Evolutionary conservation across 1,284 basidiomycete genomes (phyloP), one percentile per base, ranked within the genome.

Genomic region (Sphaerobolus stellatus): DNA sequence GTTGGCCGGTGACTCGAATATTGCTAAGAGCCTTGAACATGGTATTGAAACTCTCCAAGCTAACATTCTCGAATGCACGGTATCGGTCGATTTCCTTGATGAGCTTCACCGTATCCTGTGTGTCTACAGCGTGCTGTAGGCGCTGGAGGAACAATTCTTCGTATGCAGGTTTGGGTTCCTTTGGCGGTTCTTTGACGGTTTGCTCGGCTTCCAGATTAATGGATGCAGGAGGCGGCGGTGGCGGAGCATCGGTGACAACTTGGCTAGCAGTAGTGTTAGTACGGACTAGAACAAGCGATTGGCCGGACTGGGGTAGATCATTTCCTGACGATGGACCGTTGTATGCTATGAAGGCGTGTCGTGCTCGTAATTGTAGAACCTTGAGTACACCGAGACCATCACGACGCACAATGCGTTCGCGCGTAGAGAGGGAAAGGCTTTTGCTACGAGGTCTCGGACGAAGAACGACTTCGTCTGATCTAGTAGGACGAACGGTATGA

Each of bases 31-130:
- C 83, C 4, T 76, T 64, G 41, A 94, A 71, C 13, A 84, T 85
- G 20, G 71, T 67, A 64, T 94, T 94, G 75, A 86, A 93, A 6
- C 85, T 79, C 13, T 66, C 61, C 14, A 80, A 64, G 13, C 48
- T 56, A 18, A 54, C 31, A 29, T 33, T 29, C 25, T 24, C 33
- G 33, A 14, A 16, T n/a, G 36, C 40, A 27, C 41, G 46, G 28
- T 48, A 61, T 18, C 25, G 20, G 40, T 57, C 41, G 24, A 69
- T 59, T n/a, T 59, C 58, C 11, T 43, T 30, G 27, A 59, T 27
- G 45, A 56, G 52, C 53, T 57, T 44, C 36, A 56, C 14, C 56
- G 60, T 27, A 52, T 58, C 59, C 50, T 33, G 20, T 22, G 50
- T 18, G 40, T 50, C 2, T 31, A 56, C 31, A 50, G 56, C 58